Evolutionary conservation across 345 rosid genomes (phyloP), one percentile per base, ranked within the genome.

Genomic region (Lumnitzera racemosa): DNA sequence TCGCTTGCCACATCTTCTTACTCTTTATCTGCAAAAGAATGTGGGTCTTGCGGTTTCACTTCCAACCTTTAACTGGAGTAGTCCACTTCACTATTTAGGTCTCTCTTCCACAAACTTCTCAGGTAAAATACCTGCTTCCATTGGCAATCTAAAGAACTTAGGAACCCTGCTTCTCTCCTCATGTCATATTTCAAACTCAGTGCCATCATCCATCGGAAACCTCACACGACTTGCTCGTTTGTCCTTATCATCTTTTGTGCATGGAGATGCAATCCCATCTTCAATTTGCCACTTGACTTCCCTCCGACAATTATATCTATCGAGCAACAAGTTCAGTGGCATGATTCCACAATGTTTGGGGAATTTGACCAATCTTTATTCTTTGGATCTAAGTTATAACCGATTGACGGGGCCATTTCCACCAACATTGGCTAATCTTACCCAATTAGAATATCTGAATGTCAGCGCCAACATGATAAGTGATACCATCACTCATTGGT

Each of bases 401-500:
- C 3, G 1, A 14, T 53, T 67, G 3, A 59, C 14, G 15, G 68
- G 71, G 11, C 25, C 46, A 11, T 8, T 73, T 11, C 74, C 71
- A 2, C 24, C 67, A 16, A 24, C 64, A 60, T 15, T 71, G 8
- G 67, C 61, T 16, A 13, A 17, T 4, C 11, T n/a, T 16, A 59
- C 10, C 7, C 56, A 61, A 29, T 55, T 61, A 11, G 6, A 0
- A 8, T 8, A 0, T 0, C 4, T 75, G 12, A 9, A 53, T 20
- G 16, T 75, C 14, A 12, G 15, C 4, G 11, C 27, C 8, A 78
- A 74, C 43, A 53, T 3, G 31, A 41, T 71, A 15, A 49, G 52
- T 25, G 71, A 70, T 13, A 16, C 57, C 2, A 57, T 71, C 36
- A 71, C 65, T 1, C 20, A 51, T 57, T 73, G 55, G 6, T 46